Percentiles rank a stretch among this genome's conserved stretches.
Evolutionary conservation across 1,284 basidiomycete species (phyloP).

Genomic region (Pisolithus thermaeus): DNA sequence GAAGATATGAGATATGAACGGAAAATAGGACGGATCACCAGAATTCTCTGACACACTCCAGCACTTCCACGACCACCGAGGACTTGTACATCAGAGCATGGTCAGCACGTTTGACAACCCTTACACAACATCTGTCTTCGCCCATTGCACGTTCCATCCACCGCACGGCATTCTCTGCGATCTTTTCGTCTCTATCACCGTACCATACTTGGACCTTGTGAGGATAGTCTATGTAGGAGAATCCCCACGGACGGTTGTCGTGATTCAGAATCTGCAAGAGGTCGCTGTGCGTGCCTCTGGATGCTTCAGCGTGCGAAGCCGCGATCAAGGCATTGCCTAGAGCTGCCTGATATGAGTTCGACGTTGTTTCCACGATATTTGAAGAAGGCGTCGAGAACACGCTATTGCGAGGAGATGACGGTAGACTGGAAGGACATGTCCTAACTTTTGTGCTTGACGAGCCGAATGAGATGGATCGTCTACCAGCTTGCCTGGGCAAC

Average conservation of each 20-base stretch:
- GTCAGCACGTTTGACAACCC: constrained; percentile 82
- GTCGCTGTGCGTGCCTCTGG: constrained; percentile 87
- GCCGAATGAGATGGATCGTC: constrained; percentile 63
- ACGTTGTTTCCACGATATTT: constrained; percentile 31
- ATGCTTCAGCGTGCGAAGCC: constrained; percentile 91
- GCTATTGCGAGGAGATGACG: constrained; percentile 45
- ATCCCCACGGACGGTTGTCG: constrained; percentile 79
- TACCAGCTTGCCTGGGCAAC: constrained; percentile 34
- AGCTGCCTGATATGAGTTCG: constrained; percentile 55
- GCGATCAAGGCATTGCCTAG: constrained; percentile 83
- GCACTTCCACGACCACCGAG: constrained; percentile 80
- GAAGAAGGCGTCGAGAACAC: constrained; percentile 33
- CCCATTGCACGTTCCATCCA: constrained; percentile 89
- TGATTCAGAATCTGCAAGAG: constrained; percentile 88
- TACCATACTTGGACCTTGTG: constrained; percentile 89
- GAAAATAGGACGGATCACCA: constrained; percentile 41
- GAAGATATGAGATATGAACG: neutral
- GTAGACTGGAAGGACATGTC: constrained; percentile 37
- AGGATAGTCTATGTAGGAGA: constrained; percentile 73
- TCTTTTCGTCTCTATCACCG: constrained; percentile 89
- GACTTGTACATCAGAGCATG: constrained; percentile 92
- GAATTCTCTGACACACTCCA: constrained; percentile 62
- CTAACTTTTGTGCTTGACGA: constrained; percentile 28
- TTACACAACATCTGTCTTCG: constrained; percentile 68
- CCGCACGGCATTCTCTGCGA: constrained; percentile 79